Evolutionary conservation across 208 protist species (phyloP), one percentile per base, ranked within the genome.

Genomic region (Wallacemonas rigidus): DNA sequence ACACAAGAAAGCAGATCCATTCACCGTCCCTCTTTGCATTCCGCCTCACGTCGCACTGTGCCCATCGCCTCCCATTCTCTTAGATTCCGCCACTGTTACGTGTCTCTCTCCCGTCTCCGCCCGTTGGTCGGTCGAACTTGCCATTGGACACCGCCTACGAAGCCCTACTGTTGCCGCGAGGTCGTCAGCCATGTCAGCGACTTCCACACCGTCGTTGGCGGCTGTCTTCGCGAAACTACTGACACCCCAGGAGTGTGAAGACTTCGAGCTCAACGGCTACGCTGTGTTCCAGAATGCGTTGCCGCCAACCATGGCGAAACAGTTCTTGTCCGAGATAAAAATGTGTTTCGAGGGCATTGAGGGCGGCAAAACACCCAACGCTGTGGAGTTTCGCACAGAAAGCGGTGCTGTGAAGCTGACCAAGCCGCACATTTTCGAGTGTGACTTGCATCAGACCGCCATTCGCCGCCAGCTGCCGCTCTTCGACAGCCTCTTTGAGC

Each of bases 351-450:
- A 81, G 35, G 58, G 75, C 38, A 56, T 83, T 2, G 69, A 76
- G 12, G 76, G 77, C 11, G 78, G 73, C 2, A 78, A 73, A 67
- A 69, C 38, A 1, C 75, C 73, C 15, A 89, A 89, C 50, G 57
- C 79, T 41, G 78, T 86, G 12, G 74, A 89, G 64, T 82, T 89
- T 17, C 69, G 81, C 43, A 85, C 78, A 7, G 56, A 71, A 14
- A 74, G 77, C 1, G 83, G 83, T 14, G 70, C 80, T 38, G 77
- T 89, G 56, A 76, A 80, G 51, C 74, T 86, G 41, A 74, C 67
- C 17, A 86, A 89, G 69, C 83, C 83, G 58, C 15, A 84, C 75
- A 78, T 89, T 43, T 89, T 77, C 69, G 83, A 89, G 51, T 82
- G 76, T 50, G 83, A 89, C 72, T 61, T 89, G 36, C 79, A 82